Evolutionary conservation across 352 stramenopile genomes (phyloP).

Genomic region (Phytophthora rubi): DNA sequence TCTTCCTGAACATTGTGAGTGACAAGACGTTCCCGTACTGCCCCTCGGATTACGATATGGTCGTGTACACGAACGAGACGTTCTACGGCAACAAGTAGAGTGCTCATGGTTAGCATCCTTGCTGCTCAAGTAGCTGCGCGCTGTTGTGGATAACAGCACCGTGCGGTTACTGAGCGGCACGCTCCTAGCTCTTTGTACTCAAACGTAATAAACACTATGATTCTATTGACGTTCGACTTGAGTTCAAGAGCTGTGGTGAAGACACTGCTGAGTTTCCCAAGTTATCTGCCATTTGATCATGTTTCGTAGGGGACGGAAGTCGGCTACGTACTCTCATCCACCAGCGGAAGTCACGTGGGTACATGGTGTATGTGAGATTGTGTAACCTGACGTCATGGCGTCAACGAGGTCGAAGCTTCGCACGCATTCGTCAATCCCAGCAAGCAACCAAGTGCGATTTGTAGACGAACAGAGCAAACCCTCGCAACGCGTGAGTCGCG

Average conservation of each 20-base stretch:
- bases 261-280: neutral
- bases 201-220: slow-evolving; percentile 35
- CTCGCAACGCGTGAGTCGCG: neutral
- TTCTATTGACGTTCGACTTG: slow-evolving; percentile 30
- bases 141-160: slow-evolving; percentile 28
- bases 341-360: neutral
- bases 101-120: slow-evolving; percentile 15
- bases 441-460: neutral
- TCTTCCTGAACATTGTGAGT: slow-evolving; percentile 45
- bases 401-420: neutral
- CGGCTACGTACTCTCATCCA: neutral
- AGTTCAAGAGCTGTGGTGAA: no score
- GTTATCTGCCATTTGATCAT: neutral
- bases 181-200: slow-evolving; percentile 20
- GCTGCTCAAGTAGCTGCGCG: slow-evolving; percentile 8
- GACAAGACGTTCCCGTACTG: slow-evolving; percentile 67
- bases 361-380: neutral
- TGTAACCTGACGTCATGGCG: neutral
- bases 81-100: slow-evolving; percentile 56
- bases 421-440: neutral
- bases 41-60: slow-evolving; percentile 47
- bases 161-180: slow-evolving; percentile 3
- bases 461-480: neutral
- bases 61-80: slow-evolving; percentile 55
- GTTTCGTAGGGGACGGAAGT: neutral